These are phyloP conservation scores for Vitellaria paradoxa DNA, from an alignment of 179 eudicot genomes.

Conservation along the genomic window DNA sequence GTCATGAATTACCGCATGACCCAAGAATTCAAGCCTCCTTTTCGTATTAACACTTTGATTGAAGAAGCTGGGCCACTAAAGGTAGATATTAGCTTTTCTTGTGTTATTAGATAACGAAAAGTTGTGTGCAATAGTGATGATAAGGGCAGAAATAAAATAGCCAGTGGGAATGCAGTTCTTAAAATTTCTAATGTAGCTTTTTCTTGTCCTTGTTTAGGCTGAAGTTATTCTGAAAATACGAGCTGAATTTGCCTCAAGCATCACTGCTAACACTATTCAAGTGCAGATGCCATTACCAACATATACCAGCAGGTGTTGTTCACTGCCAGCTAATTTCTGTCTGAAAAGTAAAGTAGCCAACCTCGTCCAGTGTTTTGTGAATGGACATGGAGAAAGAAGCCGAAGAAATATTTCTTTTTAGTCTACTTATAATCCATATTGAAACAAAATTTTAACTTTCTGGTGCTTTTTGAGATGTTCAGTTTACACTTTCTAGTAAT, in stretches of 20 bases:
- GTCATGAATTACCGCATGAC: constrained; percentile 99
- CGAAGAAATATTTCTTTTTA: no score
- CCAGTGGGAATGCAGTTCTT: not conserved
- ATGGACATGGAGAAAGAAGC: not conserved
- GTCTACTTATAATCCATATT: not conserved
- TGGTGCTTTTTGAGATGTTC: not conserved
- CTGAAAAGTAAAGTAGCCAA: not conserved
- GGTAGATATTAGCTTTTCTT: constrained; percentile 31
- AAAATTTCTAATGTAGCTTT: not conserved
- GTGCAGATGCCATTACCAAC: constrained; percentile 89
- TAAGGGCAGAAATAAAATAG: not conserved
- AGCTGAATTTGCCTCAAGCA: constrained; percentile 79
- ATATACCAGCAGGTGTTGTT: constrained; percentile 69
- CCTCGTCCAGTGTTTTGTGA: not conserved
- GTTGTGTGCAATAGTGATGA: not conserved
- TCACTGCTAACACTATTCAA: constrained; percentile 74
- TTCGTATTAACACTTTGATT: constrained; percentile 70
- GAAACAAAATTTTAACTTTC: not conserved
- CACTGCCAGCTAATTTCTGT: not conserved
- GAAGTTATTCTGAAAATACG: constrained; percentile 86
- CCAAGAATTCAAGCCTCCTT: constrained; percentile 95
- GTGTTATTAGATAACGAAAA: not conserved
- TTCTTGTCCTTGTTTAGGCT: constrained; percentile 46
- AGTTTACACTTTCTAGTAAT: not conserved
- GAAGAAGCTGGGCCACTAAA: constrained; percentile 91